Conservation (phyloP, 495 filamentous ascomycete species). For the Tuber magnatum region DNA sequence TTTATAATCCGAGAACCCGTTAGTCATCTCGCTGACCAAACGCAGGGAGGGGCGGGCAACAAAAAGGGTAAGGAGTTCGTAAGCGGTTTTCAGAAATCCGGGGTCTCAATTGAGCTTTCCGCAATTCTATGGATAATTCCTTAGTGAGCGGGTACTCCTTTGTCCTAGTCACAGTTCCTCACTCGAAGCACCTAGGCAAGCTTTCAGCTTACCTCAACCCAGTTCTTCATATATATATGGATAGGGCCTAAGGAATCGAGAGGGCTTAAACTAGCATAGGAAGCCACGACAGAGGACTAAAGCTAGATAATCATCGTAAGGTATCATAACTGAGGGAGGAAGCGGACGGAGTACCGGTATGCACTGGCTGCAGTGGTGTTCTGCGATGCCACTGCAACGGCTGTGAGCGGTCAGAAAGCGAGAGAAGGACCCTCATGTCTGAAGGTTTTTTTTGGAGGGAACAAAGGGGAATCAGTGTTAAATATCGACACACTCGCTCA, state of each 20-base stretch:
- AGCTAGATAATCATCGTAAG: not conserved
- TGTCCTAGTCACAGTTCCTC: not conserved
- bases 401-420: not conserved
- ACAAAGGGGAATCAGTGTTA: not conserved
- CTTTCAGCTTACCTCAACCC: too few species aligned
- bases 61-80: too few species aligned
- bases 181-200: not conserved
- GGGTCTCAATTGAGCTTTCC: too few species aligned
- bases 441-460: not conserved
- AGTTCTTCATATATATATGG: not conserved
- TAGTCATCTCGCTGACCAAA: too few species aligned
- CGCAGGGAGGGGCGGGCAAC: too few species aligned
- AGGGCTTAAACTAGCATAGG: not conserved
- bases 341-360: not conserved
- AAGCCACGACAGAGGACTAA: not conserved
- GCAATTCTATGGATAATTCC: not conserved
- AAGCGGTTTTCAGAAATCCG: not conserved
- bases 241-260: not conserved
- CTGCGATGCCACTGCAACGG: too few species aligned
- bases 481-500: too few species aligned
- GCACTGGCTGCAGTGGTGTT: not conserved
- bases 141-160: too few species aligned
- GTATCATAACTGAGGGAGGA: not conserved
- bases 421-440: not conserved
- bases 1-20: not conserved